Conservation (phyloP, 2,329 filamentous ascomycete species). For the Scleromitrula shiraiana region DNA sequence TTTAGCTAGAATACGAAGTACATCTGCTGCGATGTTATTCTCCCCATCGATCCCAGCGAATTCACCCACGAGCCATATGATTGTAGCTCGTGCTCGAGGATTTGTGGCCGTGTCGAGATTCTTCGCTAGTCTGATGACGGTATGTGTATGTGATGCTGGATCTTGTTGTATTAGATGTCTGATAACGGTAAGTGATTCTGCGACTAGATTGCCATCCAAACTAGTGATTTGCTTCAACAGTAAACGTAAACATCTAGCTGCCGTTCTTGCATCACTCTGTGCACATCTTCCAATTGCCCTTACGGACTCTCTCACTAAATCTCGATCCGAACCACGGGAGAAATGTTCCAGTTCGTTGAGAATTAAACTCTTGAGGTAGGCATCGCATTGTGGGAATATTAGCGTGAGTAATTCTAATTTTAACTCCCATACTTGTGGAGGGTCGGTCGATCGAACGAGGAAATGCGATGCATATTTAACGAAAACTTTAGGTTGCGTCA, state of each 20-base stretch:
- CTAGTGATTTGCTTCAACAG: slow-evolving; percentile 83
- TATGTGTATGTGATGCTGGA: slow-evolving; percentile 70
- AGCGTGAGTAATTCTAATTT: slow-evolving; percentile 89
- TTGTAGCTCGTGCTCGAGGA: slow-evolving; percentile 82
- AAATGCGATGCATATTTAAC: slow-evolving; percentile 86
- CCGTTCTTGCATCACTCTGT: slow-evolving; percentile 63
- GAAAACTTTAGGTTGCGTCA: slow-evolving; percentile 70
- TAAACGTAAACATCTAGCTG: slow-evolving; percentile 71
- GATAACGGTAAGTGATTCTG: slow-evolving; percentile 90
- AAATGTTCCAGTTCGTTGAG: slow-evolving; percentile 93
- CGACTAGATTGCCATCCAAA: slow-evolving; percentile 77
- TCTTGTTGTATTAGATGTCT: slow-evolving; percentile 92
- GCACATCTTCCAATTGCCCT: slow-evolving; percentile 90
- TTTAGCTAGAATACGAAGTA: slow-evolving; percentile 79
- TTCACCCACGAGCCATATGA: slow-evolving; percentile 96
- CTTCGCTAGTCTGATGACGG: slow-evolving; percentile 81
- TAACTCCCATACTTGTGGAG: slow-evolving; percentile 75
- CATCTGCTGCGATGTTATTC: slow-evolving; percentile 87
- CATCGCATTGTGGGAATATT: slow-evolving; percentile 75
- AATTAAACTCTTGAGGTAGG: slow-evolving; percentile 74
- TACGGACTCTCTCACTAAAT: slow-evolving; percentile 80
- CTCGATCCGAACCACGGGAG: slow-evolving; percentile 64
- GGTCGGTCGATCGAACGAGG: slow-evolving; percentile 71
- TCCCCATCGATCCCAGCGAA: slow-evolving; percentile 74
- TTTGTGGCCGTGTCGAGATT: slow-evolving; percentile 85